Percentiles rank a stretch among this genome's conserved stretches.
Conservation (phyloP, 495 filamentous ascomycete genomes). For the Aspergillus sparsus region DNA sequence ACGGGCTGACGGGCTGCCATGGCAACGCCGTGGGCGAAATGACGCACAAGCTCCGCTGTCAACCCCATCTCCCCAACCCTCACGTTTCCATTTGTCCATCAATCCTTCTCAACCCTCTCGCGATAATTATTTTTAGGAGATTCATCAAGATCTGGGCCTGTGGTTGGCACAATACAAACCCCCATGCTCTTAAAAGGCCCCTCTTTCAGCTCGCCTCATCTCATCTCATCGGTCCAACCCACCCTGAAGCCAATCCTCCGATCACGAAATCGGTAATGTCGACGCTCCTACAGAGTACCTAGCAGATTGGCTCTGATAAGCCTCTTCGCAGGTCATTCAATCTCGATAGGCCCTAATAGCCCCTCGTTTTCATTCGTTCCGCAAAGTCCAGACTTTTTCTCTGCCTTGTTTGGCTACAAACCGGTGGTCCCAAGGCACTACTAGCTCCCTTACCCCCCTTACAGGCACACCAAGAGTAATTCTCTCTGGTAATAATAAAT, state of each 20-base stretch:
- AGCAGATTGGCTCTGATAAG: constrained; percentile 12
- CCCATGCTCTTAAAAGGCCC: background rate
- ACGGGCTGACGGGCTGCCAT: constrained; percentile 42
- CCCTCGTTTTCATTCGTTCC: constrained; percentile 4
- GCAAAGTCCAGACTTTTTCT: background rate
- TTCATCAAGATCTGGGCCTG: background rate
- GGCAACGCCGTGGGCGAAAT: constrained; percentile 40
- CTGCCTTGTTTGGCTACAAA: constrained; percentile 7
- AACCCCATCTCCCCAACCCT: constrained; percentile 6
- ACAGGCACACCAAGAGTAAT: background rate
- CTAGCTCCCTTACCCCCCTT: constrained; percentile 4
- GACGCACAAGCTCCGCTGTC: constrained; percentile 32
- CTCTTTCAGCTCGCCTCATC: constrained; percentile 2
- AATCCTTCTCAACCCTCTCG: background rate
- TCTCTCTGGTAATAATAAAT: background rate
- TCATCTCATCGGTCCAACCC: background rate
- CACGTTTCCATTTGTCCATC: constrained; percentile 11
- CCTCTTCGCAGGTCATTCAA: constrained; percentile 13
- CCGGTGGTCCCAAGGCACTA: background rate
- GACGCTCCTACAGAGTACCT: background rate
- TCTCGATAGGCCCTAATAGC: constrained; percentile 13
- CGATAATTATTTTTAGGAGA: constrained; percentile 23
- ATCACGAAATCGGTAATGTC: constrained; percentile 4
- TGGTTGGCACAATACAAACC: constrained; percentile 10
- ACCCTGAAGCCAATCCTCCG: constrained; percentile 6